A percentile compares a stretch with the other conserved stretches of the same genome.
phyloP scores from a whole-genome alignment of 768 basidiomycete genomes.

The Tulasnella sp. region DNA sequence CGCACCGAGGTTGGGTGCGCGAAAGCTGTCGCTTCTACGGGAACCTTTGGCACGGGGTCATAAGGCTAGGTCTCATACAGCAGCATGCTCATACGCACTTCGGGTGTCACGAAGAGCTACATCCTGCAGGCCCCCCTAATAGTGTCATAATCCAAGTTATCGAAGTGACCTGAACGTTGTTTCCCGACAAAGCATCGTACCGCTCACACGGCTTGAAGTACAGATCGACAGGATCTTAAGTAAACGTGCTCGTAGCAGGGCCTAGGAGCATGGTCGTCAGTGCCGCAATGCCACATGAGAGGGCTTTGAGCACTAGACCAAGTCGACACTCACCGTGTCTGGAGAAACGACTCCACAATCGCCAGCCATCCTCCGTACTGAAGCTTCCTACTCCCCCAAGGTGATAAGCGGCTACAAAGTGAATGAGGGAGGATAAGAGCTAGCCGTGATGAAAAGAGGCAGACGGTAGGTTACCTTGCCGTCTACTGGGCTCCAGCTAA shows the following conservation, averaged over 20 bases:
- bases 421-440: not conserved
- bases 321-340: not conserved
- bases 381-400: not conserved
- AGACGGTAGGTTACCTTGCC: slow-evolving; percentile 3
- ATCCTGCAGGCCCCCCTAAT: not conserved
- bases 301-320: no score
- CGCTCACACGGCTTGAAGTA: no score
- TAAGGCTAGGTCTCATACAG: slow-evolving; percentile 10
- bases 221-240: no score
- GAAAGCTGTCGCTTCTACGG: slow-evolving; percentile 1
- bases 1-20: not conserved
- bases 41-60: not conserved
- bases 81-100: not conserved
- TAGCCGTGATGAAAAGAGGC: not conserved
- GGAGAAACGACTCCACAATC: not conserved
- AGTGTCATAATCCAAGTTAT: not conserved
- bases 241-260: no score
- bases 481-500: not conserved
- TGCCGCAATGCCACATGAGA: no score
- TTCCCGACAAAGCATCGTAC: no score
- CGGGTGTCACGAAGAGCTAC: not conserved
- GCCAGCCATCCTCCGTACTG: not conserved
- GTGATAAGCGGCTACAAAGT: slow-evolving; percentile 10
- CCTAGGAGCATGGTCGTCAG: no score
- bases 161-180: not conserved